Conservation (phyloP, 257 asterid species). For the Penstemon barbatus region DNA sequence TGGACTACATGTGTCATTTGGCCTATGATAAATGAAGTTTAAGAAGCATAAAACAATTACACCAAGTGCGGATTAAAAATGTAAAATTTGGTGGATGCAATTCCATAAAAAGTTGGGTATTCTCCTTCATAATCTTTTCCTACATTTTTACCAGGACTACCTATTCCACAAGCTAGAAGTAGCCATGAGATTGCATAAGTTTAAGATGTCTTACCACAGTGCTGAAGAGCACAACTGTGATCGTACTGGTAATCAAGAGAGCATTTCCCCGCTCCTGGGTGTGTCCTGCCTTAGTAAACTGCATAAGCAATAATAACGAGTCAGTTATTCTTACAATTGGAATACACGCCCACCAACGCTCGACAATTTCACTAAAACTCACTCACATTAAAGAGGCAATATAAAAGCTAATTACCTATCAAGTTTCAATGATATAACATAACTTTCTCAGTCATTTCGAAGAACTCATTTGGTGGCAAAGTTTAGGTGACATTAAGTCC, state of each 20-base stretch:
- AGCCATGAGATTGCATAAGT: constrained; percentile 19
- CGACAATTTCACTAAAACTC: background rate
- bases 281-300: constrained; percentile 87
- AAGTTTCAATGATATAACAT: too few relatives aligned
- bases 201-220: constrained; percentile 64
- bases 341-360: background rate
- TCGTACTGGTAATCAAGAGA: constrained; percentile 86
- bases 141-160: background rate
- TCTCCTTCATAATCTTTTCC: background rate
- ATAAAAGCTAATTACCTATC: background rate
- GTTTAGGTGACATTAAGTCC: too few relatives aligned
- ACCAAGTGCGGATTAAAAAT: background rate
- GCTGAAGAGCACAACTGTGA: constrained; percentile 89
- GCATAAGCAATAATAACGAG: constrained; percentile 24
- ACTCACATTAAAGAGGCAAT: background rate
- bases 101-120: too few relatives aligned
- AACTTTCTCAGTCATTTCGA: too few relatives aligned
- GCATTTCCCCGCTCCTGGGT: constrained; percentile 77
- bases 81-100: background rate
- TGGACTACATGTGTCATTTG: too few relatives aligned
- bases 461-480: too few relatives aligned
- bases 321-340: background rate
- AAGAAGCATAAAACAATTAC: background rate
- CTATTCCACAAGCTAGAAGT: background rate
- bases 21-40: background rate